Base-by-base conservation (phyloP, 192 early-diverging fungal genomes). In the Podila verticillata region DNA sequence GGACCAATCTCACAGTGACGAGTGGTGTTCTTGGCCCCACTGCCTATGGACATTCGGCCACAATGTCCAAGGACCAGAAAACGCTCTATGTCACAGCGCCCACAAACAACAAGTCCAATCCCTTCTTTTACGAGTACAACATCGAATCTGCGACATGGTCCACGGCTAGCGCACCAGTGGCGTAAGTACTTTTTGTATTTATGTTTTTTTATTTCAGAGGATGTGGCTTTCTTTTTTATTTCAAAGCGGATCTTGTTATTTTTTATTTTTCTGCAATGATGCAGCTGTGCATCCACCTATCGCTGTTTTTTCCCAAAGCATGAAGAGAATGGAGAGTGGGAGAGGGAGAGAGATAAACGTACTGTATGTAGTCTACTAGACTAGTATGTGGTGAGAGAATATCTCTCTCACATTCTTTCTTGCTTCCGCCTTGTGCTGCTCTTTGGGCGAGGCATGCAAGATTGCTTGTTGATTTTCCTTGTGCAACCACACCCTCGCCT, bases 61-160 rank as follows among this genome's bases (percentile, higher is more conserved):
- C 75, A 8, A 54, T 79, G 57, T 79, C 75, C n/a, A 57, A 10
- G 3, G 75, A 79, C 61, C 30, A 66, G 12, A 31, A 22, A 13
- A 72, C 35, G 2, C 29, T 79, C 48, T 72, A 67, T 28, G 7
- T 79, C 22, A 79, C 75, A 32, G 75, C 75, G 12, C 75, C 75
- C 0, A 72, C 64, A 0, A 60, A 30, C 22, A 56, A 62, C 31
- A 9, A 59, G 3, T 4, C 48, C 4, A 35, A 28, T 12, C 63
- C 75, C 0, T 72, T 72, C 32, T 60, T 71, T n/a, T 79, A 71
- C 51, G 39, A 57, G 24, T 79, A 79, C 51, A 57, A 79, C 36
- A 36, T 67, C 48, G 36, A 67, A 22, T 28, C 64, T 9, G 39
- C 20, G 29, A 63, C 69, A 4, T 79, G 75, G 75, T 63, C 75